A percentile compares a stretch with the other conserved stretches of the same genome.
These are phyloP conservation scores for Phytophthora capsici DNA, from an alignment of 352 stramenopile genomes.

Conservation along the genomic window DNA sequence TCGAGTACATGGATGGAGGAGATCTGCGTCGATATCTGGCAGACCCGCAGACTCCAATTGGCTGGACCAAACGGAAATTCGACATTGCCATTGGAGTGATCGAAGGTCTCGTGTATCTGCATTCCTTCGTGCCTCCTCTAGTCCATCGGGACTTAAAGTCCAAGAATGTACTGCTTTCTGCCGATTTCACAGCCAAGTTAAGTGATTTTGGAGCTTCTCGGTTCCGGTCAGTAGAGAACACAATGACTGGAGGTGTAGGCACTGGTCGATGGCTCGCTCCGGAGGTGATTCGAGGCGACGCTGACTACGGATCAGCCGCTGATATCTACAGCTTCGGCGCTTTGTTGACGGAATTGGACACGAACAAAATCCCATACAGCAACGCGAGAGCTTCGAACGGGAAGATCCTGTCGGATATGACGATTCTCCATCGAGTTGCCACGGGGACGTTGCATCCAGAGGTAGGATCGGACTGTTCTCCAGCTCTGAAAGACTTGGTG, in stretches of 20 bases:
- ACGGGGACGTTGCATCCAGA: conserved; percentile 36
- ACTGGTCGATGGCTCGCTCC: conserved; percentile 53
- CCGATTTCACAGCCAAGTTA: conserved; percentile 42
- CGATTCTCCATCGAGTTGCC: conserved; percentile 45
- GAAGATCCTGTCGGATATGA: conserved; percentile 38
- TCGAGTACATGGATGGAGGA: conserved; percentile 54
- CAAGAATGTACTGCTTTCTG: conserved; percentile 51
- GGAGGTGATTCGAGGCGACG: conserved; percentile 46
- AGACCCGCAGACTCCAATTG: neutral
- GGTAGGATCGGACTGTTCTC: conserved; percentile 34
- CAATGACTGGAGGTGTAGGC: conserved; percentile 41
- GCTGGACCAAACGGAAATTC: conserved; percentile 35
- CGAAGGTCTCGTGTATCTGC: conserved; percentile 50
- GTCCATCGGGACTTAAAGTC: conserved; percentile 58
- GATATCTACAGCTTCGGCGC: conserved; percentile 63
- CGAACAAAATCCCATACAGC: conserved; percentile 54
- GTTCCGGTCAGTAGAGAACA: conserved; percentile 44
- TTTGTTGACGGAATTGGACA: conserved; percentile 55
- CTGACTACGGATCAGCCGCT: conserved; percentile 30
- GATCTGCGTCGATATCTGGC: conserved; percentile 42
- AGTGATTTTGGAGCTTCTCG: conserved; percentile 54
- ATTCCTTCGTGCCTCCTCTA: conserved; percentile 39
- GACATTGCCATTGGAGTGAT: conserved; percentile 47
- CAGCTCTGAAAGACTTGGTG: conserved; percentile 36
- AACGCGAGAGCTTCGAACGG: conserved; percentile 21